Percentiles rank a stretch among this genome's conserved stretches.
These are phyloP conservation scores for Antitrichia curtipendula DNA, from an alignment of 225 moss, liverwort and hornwort species.

Conservation along the genomic window DNA sequence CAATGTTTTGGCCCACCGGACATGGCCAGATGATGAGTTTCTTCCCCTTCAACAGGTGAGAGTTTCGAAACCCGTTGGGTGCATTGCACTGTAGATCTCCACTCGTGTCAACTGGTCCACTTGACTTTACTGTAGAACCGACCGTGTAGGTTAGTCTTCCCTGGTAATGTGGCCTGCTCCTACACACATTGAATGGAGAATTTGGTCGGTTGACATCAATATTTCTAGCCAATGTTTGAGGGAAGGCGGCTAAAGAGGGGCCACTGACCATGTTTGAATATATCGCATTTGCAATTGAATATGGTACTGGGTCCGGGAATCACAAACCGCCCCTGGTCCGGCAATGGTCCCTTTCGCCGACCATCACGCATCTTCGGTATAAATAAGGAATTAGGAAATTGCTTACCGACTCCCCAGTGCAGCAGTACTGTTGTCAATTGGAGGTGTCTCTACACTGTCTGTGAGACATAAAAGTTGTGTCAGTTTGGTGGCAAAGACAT, in stretches of 20 bases:
- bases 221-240: not conserved
- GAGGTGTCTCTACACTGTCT: not conserved
- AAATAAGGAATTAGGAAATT: not conserved
- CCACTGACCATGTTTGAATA: not conserved
- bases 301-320: not conserved
- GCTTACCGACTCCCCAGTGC: not conserved
- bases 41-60: not conserved
- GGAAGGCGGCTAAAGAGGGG: not conserved
- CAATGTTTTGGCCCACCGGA: not conserved
- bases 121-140: not conserved
- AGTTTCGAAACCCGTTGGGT: not conserved
- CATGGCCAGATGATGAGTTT: not conserved
- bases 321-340: not conserved
- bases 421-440: not conserved
- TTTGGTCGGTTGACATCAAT: not conserved
- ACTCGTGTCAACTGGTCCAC: not conserved
- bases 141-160: not conserved
- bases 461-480: not conserved
- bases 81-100: not conserved
- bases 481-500: conserved; percentile 9
- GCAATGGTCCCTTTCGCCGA: not conserved
- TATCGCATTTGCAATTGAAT: not conserved
- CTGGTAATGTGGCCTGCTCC: not conserved
- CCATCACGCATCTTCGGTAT: not conserved
- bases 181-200: not conserved